Percentiles rank a stretch among this genome's conserved stretches.
These are phyloP conservation scores for Pleoardoris graminearum DNA, from an alignment of 2,329 filamentous ascomycete species.

Conservation along the genomic window DNA sequence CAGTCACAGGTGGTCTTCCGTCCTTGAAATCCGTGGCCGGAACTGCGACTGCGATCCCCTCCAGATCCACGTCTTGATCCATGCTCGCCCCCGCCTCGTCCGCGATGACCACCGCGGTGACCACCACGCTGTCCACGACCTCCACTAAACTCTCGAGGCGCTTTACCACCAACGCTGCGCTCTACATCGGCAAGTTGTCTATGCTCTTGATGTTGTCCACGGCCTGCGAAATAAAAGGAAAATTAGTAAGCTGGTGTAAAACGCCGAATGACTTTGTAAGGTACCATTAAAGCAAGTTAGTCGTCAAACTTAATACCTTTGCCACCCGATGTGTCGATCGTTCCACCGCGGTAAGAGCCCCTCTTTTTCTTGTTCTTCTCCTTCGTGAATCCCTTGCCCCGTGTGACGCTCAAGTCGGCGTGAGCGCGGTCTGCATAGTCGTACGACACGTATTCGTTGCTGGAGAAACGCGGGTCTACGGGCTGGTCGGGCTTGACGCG, in stretches of 20 bases:
- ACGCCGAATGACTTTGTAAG: background rate
- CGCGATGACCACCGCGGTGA: background rate
- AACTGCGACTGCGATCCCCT: conserved; percentile 1
- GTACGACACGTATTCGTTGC: conserved; percentile 81
- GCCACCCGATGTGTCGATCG: conserved; percentile 78
- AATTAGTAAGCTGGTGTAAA: background rate
- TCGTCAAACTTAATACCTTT: conserved; percentile 96
- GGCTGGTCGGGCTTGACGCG: conserved; percentile 71
- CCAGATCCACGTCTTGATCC: background rate
- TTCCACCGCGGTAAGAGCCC: conserved; percentile 86
- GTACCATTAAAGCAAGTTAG: conserved; percentile 43
- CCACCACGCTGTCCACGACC: background rate
- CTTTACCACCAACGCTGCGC: background rate
- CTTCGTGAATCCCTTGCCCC: conserved; percentile 97
- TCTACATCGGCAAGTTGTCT: background rate
- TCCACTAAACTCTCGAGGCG: background rate
- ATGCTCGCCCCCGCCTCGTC: background rate
- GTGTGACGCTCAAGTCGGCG: conserved; percentile 84
- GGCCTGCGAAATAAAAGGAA: conserved; percentile 3
- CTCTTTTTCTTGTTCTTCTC: conserved; percentile 91
- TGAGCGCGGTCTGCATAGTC: conserved; percentile 89
- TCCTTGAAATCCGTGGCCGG: background rate
- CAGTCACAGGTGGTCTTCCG: background rate
- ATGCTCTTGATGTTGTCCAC: background rate
- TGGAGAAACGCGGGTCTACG: conserved; percentile 70